Base-by-base conservation (phyloP, 2,329 filamentous ascomycete species). In the Diaporthe sp. region DNA sequence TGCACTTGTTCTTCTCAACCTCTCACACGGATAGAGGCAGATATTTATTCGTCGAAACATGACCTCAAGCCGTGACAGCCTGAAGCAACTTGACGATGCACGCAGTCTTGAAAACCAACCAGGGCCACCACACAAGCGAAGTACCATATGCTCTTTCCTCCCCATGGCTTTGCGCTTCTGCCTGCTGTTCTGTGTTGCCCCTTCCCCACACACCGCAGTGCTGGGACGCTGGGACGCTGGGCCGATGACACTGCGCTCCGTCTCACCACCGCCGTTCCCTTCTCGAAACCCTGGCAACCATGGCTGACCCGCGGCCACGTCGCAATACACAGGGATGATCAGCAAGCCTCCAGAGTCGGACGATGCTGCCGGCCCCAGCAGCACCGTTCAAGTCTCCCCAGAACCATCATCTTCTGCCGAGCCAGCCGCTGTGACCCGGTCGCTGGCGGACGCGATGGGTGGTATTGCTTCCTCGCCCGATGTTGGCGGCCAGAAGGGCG, bases 51-150 rank as follows among this genome's bases (percentile, higher is more conserved):
- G 12, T 22, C 72, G 20, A 22, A 22, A 53, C 3, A 75, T 71
- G 73, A 53, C 44, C 20, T 63, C 55, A 25, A n/a, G n/a, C 15
- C 25, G 25, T 28, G 22, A 55, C 57, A 28, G 47, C 20, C 44
- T 17, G 42, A 55, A 61, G 72, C 65, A 44, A 20, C 55, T 28
- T 22, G 53, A 34, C 28, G 42, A 58, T 31, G 55, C 34, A 34
- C 34, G 55, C 39, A 20, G 63, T 28, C 22, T 39, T 12, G 65
- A 63, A 17, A 31, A 15, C 22, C 39, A 44, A 20, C 47, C 20
- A n/a, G 44, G 37, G 17, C 65, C 57, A 20, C 55, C 65, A 71
- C 57, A 47, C 10, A 75, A 75, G 58, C 65, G 73, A 71, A 75
- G 73, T 75, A 63, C n/a, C 47, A 53, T 28, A 37, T 31, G 51